These are phyloP conservation scores for Brassica cretica DNA, from an alignment of 345 rosid genomes.

Conservation along the genomic window DNA sequence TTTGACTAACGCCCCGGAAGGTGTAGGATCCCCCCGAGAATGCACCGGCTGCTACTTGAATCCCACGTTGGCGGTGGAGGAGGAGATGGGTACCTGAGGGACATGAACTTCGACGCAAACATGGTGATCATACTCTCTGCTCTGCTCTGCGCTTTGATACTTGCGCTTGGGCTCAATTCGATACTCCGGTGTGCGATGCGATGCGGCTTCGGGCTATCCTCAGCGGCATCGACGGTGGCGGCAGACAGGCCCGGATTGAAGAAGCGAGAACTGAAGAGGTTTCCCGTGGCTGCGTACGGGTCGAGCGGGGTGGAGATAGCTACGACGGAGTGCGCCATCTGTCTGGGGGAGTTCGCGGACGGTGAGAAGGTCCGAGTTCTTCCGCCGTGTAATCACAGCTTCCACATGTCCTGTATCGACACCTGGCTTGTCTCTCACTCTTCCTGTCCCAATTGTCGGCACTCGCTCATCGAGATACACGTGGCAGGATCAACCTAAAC, in stretches of 20 bases:
- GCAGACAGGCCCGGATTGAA: slow-evolving; percentile 49
- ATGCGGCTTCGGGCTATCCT: slow-evolving; percentile 51
- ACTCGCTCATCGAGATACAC: slow-evolving; percentile 36
- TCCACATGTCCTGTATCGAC: slow-evolving; percentile 62
- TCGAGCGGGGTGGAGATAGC: slow-evolving; percentile 40
- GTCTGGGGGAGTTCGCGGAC: slow-evolving; percentile 51
- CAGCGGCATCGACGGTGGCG: slow-evolving; percentile 33
- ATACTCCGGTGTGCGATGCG: slow-evolving; percentile 64
- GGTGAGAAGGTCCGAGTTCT: slow-evolving; percentile 55
- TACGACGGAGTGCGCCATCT: slow-evolving; percentile 57
- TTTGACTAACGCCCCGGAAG: too few species aligned
- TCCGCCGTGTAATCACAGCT: slow-evolving; percentile 63
- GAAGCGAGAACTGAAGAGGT: slow-evolving; percentile 57
- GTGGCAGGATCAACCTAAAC: slow-evolving; percentile 5
- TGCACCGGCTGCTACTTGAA: slow-evolving; percentile 35
- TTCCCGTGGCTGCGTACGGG: slow-evolving; percentile 58
- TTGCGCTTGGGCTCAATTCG: slow-evolving; percentile 65
- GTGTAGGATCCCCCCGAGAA: background rate
- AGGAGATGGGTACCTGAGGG: slow-evolving; percentile 31
- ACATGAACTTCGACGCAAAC: slow-evolving; percentile 59
- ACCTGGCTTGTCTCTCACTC: slow-evolving; percentile 58
- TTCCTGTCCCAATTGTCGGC: slow-evolving; percentile 68
- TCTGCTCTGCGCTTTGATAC: slow-evolving; percentile 59
- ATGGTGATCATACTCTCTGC: slow-evolving; percentile 80
- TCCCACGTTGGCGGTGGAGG: slow-evolving; percentile 17